Base-by-base conservation (phyloP, 2,329 filamentous ascomycete species). In the Colletotrichum tropicale region DNA sequence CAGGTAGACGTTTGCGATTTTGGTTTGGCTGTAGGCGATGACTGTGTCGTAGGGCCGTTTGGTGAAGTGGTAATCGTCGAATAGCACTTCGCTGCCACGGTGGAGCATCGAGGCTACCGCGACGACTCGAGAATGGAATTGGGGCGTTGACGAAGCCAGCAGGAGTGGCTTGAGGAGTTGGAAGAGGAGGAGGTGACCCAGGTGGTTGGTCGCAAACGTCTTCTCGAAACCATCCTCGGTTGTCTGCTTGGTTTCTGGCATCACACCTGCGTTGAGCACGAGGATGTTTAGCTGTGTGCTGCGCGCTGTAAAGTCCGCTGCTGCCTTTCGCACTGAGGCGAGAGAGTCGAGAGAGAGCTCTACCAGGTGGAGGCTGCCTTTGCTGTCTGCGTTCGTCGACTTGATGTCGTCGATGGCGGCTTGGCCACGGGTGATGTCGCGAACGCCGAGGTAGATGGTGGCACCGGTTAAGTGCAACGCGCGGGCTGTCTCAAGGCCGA, bases 111-210 rank as follows among this genome's bases (percentile, higher is more conserved):
- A 88, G 0, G 87, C 83, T 0, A 91, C 79, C 0, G 82, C 80
- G 56, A 92, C 83, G 3, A 91, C 86, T 1, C 90, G 85, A 0
- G 86, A 88, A 5, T 84, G 78, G 67, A 87, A 89, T 0, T 80
- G 77, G 0, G 85, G 80, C 0, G 84, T 86, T 2, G 84, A 78
- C 1, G 84, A 83, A 0, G 83, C 78, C 0, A 90, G 80, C 3
- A 91, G 80, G 0, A 85, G 78, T 0, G 84, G 80, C 36, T 87
- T 87, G 34, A 92, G 82, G 1, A 90, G 84, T 24, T 89, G 83
- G 78, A 90, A 88, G 24, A 91, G 84, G 0, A 91, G 84, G 81
- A 91, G 91, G 77, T 90, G 88, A 13, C 82, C 85, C 2, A 92
- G 81, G 77, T 91, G 86, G 79, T 91, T 91, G 7, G 85, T 87